Base-by-base conservation (phyloP, 2,329 filamentous ascomycete genomes). In the Sclerotinia nivalis region DNA sequence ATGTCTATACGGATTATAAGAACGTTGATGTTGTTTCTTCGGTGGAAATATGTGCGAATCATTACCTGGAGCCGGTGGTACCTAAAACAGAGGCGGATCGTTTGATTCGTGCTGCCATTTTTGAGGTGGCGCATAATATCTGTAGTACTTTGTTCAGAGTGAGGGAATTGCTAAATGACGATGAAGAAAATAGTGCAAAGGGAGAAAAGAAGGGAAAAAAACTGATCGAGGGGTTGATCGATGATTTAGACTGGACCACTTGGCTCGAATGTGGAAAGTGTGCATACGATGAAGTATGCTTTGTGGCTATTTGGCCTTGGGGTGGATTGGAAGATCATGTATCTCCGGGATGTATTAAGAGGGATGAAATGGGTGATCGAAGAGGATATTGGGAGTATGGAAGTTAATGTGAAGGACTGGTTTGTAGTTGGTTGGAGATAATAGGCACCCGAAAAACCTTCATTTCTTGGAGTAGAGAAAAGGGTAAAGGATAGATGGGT, bases 251-350 rank as follows among this genome's bases (percentile, higher is more conserved):
- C 49, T 91, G 89, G 89, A 83, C 86, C 3, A 82, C 78, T 0
- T 90, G 87, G 86, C 88, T 86, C 73, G 81, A 83, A 66, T 87
- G 86, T 66, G 79, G 81, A 10, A 80, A 81, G 0, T 91, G 88
- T 74, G 76, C 74, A 0, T 80, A 81, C 12, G 82, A 86, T 62
- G 84, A 90, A 77, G 77, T 88, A 5, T 87, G 88, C 71, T 83
- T 87, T 49, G 80, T 89, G 15, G 87, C 87, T 1, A 88, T 90
- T 74, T 91, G 88, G 87, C 88, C 88, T 0, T 81, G 84, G 75
- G 88, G 88, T 0, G 81, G 78, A 0, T 75, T 79, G 0, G 81
- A 86, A 37, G 88, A 90, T 74, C 85, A 88, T 73, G 82, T 80
- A 49, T 76, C 79, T 64, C 86, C 86, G 7, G 75, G 76, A 43